These are phyloP conservation scores for Withania somnifera DNA, from an alignment of 305 asterid species.

Conservation along the genomic window DNA sequence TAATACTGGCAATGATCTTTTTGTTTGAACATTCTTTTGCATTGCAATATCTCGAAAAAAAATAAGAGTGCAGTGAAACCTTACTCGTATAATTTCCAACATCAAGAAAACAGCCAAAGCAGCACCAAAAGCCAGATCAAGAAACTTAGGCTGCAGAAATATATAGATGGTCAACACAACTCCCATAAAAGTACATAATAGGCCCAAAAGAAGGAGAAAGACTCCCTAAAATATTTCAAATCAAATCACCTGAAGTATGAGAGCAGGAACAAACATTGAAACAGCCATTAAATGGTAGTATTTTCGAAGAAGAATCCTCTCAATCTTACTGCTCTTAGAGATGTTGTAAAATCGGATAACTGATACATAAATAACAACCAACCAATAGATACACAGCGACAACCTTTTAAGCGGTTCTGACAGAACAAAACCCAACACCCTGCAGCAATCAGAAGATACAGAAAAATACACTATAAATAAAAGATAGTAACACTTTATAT, in stretches of 20 bases:
- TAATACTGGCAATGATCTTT: neutral
- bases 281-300: constrained; percentile 97
- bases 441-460: constrained; percentile 19
- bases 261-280: constrained; percentile 88
- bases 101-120: constrained; percentile 82
- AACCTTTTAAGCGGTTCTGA: constrained; percentile 75
- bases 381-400: constrained; percentile 70
- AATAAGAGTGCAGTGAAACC: constrained; percentile 15
- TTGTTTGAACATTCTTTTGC: neutral
- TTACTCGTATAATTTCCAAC: constrained; percentile 85
- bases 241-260: constrained; percentile 68
- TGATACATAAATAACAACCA: constrained; percentile 57
- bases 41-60: neutral
- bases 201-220: constrained; percentile 2
- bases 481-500: neutral
- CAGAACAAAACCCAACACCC: constrained; percentile 71
- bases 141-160: constrained; percentile 68
- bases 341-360: constrained; percentile 62
- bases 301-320: constrained; percentile 94
- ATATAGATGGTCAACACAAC: constrained; percentile 15
- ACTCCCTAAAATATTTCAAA: neutral
- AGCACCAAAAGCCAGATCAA: constrained; percentile 91
- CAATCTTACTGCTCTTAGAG: constrained; percentile 74
- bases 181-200: neutral
- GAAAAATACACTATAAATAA: neutral